Percentiles rank a stretch among this genome's conserved stretches.
Evolutionary conservation across 371 early-diverging fungal species (phyloP).

Genomic region (Mucor plumbeus): DNA sequence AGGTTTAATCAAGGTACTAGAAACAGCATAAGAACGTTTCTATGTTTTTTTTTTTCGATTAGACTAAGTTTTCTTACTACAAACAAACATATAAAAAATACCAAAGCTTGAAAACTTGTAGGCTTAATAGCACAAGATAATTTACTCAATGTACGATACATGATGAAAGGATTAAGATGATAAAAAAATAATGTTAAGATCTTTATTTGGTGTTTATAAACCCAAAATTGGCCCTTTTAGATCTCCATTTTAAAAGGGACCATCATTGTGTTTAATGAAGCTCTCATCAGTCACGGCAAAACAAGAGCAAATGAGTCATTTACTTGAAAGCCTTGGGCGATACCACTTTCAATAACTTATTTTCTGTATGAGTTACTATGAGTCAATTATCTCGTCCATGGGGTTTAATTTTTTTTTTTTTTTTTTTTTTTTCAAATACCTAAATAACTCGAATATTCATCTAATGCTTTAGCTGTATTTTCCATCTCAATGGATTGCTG

Average conservation of each 20-base stretch:
- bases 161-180: not conserved
- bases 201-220: conserved; percentile 3
- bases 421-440: conserved; percentile 40
- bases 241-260: conserved; percentile 11
- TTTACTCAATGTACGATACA: conserved; percentile 10
- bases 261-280: not conserved
- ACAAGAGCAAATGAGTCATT: conserved; percentile 12
- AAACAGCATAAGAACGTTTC: conserved; percentile 25
- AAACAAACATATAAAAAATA: not conserved
- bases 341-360: conserved; percentile 12
- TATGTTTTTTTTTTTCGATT: not conserved
- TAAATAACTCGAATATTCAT: conserved; percentile 65
- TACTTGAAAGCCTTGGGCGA: not conserved
- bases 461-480: conserved; percentile 58
- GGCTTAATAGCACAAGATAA: not conserved
- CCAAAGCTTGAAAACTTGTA: conserved; percentile 3
- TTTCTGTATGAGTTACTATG: conserved; percentile 17
- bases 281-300: not conserved
- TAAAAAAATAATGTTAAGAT: not conserved
- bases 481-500: conserved; percentile 63
- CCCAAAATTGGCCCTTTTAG: not conserved
- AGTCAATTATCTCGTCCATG: not conserved
- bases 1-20: conserved; percentile 24
- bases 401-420: not conserved
- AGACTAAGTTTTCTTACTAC: not conserved